A percentile compares a stretch with the other conserved stretches of the same genome.
Evolutionary conservation across 176 grass and related monocot species (phyloP).

Genomic region (Lolium rigidum): DNA sequence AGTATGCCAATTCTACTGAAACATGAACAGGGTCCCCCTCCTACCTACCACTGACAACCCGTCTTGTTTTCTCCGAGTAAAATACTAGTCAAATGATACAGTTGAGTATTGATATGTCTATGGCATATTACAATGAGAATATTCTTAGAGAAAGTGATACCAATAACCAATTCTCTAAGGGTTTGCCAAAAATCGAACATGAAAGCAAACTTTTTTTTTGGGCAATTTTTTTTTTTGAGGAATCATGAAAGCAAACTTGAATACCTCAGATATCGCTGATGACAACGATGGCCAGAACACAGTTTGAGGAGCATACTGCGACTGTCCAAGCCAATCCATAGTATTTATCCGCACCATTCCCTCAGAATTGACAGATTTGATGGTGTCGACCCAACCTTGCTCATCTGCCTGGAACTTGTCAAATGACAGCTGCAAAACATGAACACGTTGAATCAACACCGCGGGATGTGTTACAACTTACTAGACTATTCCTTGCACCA

Average conservation of each 20-base stretch:
- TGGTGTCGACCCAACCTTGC: constrained; percentile 86
- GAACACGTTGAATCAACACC: constrained; percentile 26
- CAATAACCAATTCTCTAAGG: background rate
- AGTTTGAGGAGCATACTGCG: constrained; percentile 65
- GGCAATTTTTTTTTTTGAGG: no score
- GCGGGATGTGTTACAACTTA: constrained; percentile 1
- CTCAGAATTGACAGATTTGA: constrained; percentile 76
- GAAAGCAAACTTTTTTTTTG: background rate
- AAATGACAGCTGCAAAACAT: constrained; percentile 74
- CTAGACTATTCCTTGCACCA: background rate
- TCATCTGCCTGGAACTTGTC: constrained; percentile 88
- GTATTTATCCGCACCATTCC: constrained; percentile 78
- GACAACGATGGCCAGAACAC: constrained; percentile 82
- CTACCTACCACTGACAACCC: background rate
- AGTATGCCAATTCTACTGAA: constrained; percentile 10
- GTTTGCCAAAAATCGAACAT: background rate
- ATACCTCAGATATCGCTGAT: constrained; percentile 86
- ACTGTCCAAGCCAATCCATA: constrained; percentile 96
- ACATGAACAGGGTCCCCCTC: background rate
- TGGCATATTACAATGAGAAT: background rate
- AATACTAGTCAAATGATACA: background rate
- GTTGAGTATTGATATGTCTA: background rate
- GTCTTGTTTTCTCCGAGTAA: background rate
- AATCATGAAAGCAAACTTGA: background rate
- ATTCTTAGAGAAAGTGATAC: background rate